Evolutionary conservation across 768 basidiomycete genomes (phyloP), one percentile per base, ranked within the genome.

Genomic region (Auriscalpium orientale): DNA sequence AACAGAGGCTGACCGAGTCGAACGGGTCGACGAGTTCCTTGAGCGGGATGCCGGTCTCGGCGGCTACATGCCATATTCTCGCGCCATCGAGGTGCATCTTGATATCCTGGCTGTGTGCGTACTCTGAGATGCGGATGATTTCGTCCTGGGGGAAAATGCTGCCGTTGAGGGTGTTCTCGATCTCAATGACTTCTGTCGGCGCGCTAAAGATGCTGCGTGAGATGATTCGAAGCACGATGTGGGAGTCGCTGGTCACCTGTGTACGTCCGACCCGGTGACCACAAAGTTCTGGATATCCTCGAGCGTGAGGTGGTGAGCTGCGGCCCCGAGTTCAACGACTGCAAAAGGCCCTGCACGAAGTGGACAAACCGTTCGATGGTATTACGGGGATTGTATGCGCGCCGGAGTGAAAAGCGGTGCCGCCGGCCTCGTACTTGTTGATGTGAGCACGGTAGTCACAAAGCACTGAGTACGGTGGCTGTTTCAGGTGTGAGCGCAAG

Each of bases 101-200:
- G 58, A 94, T 78, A 43, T 79, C 83, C 34, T 80, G 74, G 45
- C 80, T 77, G 65, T 76, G 86, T 16, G 85, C 93, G 63, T 78
- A 85, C 15, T 86, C 76, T 11, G 87, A 85, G 54, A 98, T 98
- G 55, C 83, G 83, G 46, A 88, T 71, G 49, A 95, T 79, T 63
- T 95, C 94, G 9, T 85, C 79, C 64, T 98, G 95, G 3, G 95
- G 94, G 57, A 95, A 82, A 60, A 99, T 87, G 44, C 85, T 90
- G 22, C 95, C 95, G 54, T 90, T 85, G 37, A 99, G 78, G 1
- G 95, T 97, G 68, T 99, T 99, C 72, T 99, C 95, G 3, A 98
- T 73, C 8, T 85, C 82, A 58, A 98, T 84, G 45, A 98, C 72
- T 62, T 84, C 78, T 0, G 95, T 98, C 4, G 91, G 90, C 5